These are phyloP conservation scores for Coniosporium tulheliwenetii DNA, from an alignment of 2,329 filamentous ascomycete species.

Conservation along the genomic window DNA sequence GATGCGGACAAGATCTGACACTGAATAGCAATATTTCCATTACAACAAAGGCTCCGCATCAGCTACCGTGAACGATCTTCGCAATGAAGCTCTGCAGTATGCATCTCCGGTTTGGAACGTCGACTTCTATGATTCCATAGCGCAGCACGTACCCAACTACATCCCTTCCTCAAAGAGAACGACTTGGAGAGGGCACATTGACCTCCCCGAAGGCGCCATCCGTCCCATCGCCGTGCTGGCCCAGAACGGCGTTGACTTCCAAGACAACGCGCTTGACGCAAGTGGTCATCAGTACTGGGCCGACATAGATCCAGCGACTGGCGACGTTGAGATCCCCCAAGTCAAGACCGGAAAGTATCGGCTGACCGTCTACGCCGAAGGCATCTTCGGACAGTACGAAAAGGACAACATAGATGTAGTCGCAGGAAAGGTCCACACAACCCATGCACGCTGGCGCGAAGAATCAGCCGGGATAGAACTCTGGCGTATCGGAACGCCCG, in stretches of 20 bases:
- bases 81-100: constrained; percentile 37
- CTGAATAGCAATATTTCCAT: constrained; percentile 35
- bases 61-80: constrained; percentile 30
- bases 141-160: constrained; percentile 42
- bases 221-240: constrained; percentile 41
- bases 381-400: constrained; percentile 43
- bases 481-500: constrained; percentile 47
- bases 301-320: constrained; percentile 27
- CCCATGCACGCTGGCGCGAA: constrained; percentile 31
- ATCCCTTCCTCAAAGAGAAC: constrained; percentile 36
- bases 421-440: constrained; percentile 24
- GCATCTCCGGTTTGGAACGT: constrained; percentile 38
- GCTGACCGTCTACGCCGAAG: constrained; percentile 46
- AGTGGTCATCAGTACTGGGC: constrained; percentile 49
- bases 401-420: constrained; percentile 34
- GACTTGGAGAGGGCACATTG: constrained; percentile 32
- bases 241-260: constrained; percentile 35
- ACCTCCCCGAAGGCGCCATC: constrained; percentile 35
- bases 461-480: constrained; percentile 43
- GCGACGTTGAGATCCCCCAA: constrained; percentile 34
- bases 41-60: constrained; percentile 41
- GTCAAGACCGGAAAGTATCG: constrained; percentile 45
- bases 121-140: constrained; percentile 49
- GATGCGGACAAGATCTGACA: neutral
- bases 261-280: constrained; percentile 41